Conservation (phyloP, 1,284 basidiomycete genomes). For the Tremellales sp. region DNA sequence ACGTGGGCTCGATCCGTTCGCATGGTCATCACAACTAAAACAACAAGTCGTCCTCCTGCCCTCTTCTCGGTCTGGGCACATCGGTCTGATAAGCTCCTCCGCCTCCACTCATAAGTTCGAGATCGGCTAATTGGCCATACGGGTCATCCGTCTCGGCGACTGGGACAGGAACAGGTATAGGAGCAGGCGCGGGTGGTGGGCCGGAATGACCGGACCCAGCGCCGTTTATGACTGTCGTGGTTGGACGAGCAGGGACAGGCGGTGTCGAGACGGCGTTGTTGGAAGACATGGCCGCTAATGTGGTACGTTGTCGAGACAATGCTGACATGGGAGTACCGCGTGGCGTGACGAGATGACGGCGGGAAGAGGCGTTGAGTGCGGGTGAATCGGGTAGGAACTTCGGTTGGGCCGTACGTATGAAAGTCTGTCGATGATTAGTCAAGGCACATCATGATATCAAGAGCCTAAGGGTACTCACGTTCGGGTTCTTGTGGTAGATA, state of each 20-base stretch:
- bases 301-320: background rate
- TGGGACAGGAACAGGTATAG: background rate
- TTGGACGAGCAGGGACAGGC: conserved; percentile 11
- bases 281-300: background rate
- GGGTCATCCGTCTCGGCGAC: conserved; percentile 28
- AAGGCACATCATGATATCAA: background rate
- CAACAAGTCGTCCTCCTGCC: conserved; percentile 34
- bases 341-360: conserved; percentile 43
- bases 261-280: conserved; percentile 5
- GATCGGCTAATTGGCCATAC: conserved; percentile 45
- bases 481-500: conserved; percentile 50
- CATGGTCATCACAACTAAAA: too few relatives aligned
- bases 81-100: conserved; percentile 43
- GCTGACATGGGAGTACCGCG: conserved; percentile 21
- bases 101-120: conserved; percentile 35
- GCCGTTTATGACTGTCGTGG: conserved; percentile 9
- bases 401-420: conserved; percentile 48
- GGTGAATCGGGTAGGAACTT: conserved; percentile 39
- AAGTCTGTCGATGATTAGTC: conserved; percentile 28
- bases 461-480: conserved; percentile 27
- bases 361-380: conserved; percentile 45
- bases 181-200: too few relatives aligned
- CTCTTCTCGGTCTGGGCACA: conserved; percentile 36
- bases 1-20: too few relatives aligned
- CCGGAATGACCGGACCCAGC: background rate